phyloP scores from a whole-genome alignment of 78 protist species.

The Dictyostelium capitatum region DNA sequence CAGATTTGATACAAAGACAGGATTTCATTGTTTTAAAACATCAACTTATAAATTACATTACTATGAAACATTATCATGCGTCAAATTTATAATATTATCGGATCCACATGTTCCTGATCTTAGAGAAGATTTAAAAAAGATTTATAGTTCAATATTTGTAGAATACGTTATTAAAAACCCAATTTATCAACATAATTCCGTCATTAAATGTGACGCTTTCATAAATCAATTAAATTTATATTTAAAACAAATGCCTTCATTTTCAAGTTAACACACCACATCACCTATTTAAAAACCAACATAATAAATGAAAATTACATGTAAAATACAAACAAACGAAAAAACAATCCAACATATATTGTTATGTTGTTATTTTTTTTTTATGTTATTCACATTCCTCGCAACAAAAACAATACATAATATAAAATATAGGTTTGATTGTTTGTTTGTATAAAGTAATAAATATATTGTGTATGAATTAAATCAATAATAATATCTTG shows the following conservation, averaged over 20 bases:
- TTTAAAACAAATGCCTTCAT: slow-evolving; percentile 35
- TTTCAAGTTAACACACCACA: background rate
- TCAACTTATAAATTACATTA: slow-evolving; percentile 79
- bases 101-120: slow-evolving; percentile 80
- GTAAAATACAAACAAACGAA: too few relatives aligned
- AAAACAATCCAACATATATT: too few relatives aligned
- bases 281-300: too few relatives aligned
- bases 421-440: too few relatives aligned
- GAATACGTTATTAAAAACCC: slow-evolving; percentile 87
- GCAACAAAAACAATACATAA: too few relatives aligned
- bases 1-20: slow-evolving; percentile 33
- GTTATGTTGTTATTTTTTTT: too few relatives aligned
- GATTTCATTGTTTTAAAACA: slow-evolving; percentile 80
- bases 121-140: slow-evolving; percentile 72
- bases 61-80: slow-evolving; percentile 83
- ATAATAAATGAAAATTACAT: too few relatives aligned
- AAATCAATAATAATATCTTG: too few relatives aligned
- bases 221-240: slow-evolving; percentile 50
- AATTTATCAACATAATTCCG: slow-evolving; percentile 41
- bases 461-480: too few relatives aligned
- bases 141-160: slow-evolving; percentile 68
- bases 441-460: too few relatives aligned
- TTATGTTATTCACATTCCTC: too few relatives aligned
- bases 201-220: slow-evolving; percentile 54
- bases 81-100: slow-evolving; percentile 71